Percentiles rank a stretch among this genome's conserved stretches.
Evolutionary conservation across 768 basidiomycete species (phyloP).

Genomic region (Serendipita sp.): DNA sequence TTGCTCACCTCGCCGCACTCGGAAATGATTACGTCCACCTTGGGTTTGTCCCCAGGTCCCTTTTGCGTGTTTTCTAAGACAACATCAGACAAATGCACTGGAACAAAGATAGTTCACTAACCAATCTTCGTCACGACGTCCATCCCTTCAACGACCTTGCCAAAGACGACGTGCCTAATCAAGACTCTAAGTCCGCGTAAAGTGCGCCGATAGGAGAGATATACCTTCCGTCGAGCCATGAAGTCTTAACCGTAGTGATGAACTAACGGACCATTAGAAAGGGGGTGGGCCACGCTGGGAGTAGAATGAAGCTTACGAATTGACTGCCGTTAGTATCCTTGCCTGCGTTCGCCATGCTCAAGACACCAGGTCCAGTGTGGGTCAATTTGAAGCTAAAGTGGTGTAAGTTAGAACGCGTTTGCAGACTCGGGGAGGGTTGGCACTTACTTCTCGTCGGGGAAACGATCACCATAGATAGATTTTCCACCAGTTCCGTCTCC

Average conservation of each 20-base stretch:
- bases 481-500: conserved; percentile 88
- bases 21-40: conserved; percentile 58
- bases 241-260: conserved; percentile 74
- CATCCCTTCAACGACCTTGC: conserved; percentile 84
- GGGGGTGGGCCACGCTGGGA: conserved; percentile 16
- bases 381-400: conserved; percentile 97
- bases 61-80: conserved; percentile 56
- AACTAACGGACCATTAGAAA: conserved; percentile 50
- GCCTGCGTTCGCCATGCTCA: conserved; percentile 45
- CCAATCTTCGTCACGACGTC: conserved; percentile 65
- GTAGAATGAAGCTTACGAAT: conserved; percentile 34
- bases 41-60: conserved; percentile 52
- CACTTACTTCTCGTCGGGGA: conserved; percentile 3
- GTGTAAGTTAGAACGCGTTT: too few species aligned
- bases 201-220: conserved; percentile 24
- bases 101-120: conserved; percentile 18
- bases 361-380: conserved; percentile 70
- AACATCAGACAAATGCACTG: conserved; percentile 22
- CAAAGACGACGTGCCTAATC: conserved; percentile 65
- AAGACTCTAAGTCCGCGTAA: conserved; percentile 12
- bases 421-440: background rate
- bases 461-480: conserved; percentile 24
- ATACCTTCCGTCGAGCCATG: conserved; percentile 84
- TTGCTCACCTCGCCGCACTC: conserved; percentile 70
- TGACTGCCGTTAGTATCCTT: conserved; percentile 90